Percentiles rank a stretch among this genome's conserved stretches.
Conservation (phyloP, 257 asterid species). For the Cruciata laevipes region DNA sequence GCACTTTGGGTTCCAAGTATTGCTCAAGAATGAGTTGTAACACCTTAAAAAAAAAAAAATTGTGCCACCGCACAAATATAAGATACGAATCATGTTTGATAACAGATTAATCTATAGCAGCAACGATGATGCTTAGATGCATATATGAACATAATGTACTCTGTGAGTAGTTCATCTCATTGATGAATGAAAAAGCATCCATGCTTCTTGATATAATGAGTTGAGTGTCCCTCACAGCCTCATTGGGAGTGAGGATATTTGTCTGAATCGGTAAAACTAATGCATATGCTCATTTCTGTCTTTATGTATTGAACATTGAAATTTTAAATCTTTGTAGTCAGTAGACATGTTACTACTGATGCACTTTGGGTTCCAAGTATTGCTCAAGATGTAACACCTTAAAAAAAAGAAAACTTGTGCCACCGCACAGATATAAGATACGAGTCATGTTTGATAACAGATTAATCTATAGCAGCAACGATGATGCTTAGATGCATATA, state of each 20-base stretch:
- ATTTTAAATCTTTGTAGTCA: not conserved
- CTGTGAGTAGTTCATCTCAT: not conserved
- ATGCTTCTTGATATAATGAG: not conserved
- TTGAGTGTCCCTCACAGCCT: no score
- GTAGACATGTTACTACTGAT: not conserved
- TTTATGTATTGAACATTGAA: not conserved
- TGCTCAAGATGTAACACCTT: not conserved
- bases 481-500: no score
- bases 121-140: no score
- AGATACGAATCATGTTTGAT: not conserved
- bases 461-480: no score
- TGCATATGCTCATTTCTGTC: not conserved
- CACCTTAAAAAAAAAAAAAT: not conserved
- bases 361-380: not conserved
- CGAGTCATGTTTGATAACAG: no score
- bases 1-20: not conserved
- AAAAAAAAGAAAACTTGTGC: not conserved
- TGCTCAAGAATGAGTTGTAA: not conserved
- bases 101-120: no score
- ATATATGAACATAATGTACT: not conserved
- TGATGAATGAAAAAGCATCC: not conserved
- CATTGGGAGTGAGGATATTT: no score
- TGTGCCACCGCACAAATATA: not conserved
- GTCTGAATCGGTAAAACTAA: no score
- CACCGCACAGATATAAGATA: not conserved